Conservation (phyloP, 1,139 yeast genomes). For the Taphrina deformans region DNA sequence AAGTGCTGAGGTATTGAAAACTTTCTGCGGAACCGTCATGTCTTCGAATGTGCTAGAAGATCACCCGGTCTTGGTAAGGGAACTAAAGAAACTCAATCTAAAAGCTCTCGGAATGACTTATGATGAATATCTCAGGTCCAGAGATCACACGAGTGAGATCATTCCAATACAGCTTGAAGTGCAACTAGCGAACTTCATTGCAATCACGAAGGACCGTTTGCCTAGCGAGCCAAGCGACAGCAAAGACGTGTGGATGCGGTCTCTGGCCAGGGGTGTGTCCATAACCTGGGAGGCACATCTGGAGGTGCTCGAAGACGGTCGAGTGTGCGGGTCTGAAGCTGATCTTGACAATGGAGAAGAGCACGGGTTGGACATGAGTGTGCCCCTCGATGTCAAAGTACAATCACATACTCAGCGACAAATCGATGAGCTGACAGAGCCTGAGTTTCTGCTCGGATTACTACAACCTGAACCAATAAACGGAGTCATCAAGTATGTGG, state of each 20-base stretch:
- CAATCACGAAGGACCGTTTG: background rate
- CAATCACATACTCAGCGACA: background rate
- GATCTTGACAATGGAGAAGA: background rate
- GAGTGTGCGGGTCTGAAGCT: background rate
- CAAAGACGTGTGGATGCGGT: background rate
- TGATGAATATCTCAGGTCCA: background rate
- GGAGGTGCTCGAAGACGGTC: background rate
- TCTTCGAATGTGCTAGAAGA: background rate
- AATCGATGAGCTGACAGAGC: background rate
- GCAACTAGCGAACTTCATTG: constrained; percentile 1
- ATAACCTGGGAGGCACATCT: background rate
- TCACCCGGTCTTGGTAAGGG: background rate
- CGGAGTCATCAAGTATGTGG: background rate
- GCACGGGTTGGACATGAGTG: background rate
- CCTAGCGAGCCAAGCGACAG: background rate
- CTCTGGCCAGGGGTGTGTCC: background rate
- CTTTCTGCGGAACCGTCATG: background rate
- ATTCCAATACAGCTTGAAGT: background rate
- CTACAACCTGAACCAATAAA: background rate
- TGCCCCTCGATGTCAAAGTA: background rate
- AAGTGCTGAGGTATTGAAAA: background rate
- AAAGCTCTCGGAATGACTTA: background rate
- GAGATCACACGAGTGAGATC: background rate
- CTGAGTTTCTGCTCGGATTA: background rate
- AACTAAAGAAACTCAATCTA: background rate